A percentile compares a stretch with the other conserved stretches of the same genome.
Conservation (phyloP, 2,329 filamentous ascomycete species). For the Ceratocystis eucalypticola region DNA sequence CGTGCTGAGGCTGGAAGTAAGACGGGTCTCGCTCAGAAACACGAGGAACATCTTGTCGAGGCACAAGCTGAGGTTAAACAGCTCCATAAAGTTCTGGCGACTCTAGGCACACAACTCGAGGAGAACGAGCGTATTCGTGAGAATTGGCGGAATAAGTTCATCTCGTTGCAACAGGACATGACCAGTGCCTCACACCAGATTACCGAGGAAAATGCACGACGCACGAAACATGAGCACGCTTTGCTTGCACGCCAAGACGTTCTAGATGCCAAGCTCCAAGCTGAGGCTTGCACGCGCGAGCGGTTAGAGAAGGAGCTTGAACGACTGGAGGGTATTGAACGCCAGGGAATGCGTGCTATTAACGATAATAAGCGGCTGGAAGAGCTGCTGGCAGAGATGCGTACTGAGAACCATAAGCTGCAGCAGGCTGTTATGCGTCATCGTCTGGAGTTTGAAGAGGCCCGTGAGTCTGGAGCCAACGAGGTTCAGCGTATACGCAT, state of each 20-base stretch:
- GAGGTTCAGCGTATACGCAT: slow-evolving; percentile 72
- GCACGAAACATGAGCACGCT: slow-evolving; percentile 65
- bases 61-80: slow-evolving; percentile 52
- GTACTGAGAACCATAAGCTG: slow-evolving; percentile 56
- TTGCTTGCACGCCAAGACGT: slow-evolving; percentile 67
- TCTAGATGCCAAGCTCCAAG: slow-evolving; percentile 61
- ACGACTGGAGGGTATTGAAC: slow-evolving; percentile 49
- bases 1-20: slow-evolving; percentile 47
- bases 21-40: slow-evolving; percentile 37
- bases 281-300: slow-evolving; percentile 57
- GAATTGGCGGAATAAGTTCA: slow-evolving; percentile 69
- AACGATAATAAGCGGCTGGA: slow-evolving; percentile 50
- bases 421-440: slow-evolving; percentile 54
- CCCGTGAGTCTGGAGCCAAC: slow-evolving; percentile 60
- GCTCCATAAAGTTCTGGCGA: slow-evolving; percentile 58
- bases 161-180: slow-evolving; percentile 80
- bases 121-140: slow-evolving; percentile 78
- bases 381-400: slow-evolving; percentile 39
- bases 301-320: slow-evolving; percentile 54
- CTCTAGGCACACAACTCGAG: slow-evolving; percentile 63
- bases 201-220: slow-evolving; percentile 66
- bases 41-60: slow-evolving; percentile 33
- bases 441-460: slow-evolving; percentile 73
- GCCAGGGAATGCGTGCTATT: slow-evolving; percentile 50
- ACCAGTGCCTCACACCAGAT: slow-evolving; percentile 63